Conservation (phyloP, 139 green algal genomes). For the Coelastrella sp. region DNA sequence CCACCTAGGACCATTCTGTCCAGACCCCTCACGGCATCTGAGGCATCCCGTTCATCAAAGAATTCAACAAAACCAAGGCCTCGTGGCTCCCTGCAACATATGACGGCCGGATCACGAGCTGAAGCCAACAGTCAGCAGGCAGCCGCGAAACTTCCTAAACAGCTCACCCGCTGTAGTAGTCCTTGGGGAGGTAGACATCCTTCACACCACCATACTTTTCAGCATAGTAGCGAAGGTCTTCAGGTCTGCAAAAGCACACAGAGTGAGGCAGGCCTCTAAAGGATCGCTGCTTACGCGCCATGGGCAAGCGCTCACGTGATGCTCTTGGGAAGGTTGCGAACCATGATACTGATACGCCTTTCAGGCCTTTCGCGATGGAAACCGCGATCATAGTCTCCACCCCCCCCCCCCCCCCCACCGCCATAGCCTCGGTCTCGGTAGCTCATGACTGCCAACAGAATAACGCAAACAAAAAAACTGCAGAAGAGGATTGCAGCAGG, state of each 20-base stretch:
- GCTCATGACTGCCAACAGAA: background rate
- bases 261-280: background rate
- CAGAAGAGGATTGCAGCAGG: too few relatives aligned
- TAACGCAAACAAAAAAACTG: too few relatives aligned
- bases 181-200: slow-evolving; percentile 60
- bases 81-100: slow-evolving; percentile 51
- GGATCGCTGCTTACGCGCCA: background rate
- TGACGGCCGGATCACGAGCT: background rate
- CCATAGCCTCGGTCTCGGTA: slow-evolving; percentile 26
- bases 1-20: slow-evolving; percentile 57
- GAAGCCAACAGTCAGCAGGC: background rate
- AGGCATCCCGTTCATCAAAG: slow-evolving; percentile 55
- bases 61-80: slow-evolving; percentile 77
- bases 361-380: slow-evolving; percentile 20
- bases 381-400: background rate
- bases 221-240: slow-evolving; percentile 52
- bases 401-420: background rate
- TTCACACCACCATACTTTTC: slow-evolving; percentile 60
- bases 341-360: slow-evolving; percentile 36
- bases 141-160: background rate
- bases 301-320: slow-evolving; percentile 17
- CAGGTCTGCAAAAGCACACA: slow-evolving; percentile 18
- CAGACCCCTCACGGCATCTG: slow-evolving; percentile 63
- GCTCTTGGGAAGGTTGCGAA: slow-evolving; percentile 44
- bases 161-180: slow-evolving; percentile 51